Conservation (phyloP, 2,329 filamentous ascomycete genomes). For the Alternaria gaisen region DNA sequence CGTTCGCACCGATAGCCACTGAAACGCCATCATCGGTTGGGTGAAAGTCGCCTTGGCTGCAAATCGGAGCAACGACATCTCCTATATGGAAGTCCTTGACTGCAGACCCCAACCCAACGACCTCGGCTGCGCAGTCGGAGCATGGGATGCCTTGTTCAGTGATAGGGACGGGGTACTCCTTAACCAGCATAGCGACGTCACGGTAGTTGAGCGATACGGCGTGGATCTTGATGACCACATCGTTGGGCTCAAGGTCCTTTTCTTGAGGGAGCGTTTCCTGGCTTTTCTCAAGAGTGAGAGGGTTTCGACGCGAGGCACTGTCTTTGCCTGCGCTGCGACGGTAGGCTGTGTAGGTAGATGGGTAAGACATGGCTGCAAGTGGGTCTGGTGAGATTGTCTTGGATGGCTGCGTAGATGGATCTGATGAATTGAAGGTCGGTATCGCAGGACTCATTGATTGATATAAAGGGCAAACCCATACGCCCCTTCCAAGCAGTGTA, state of each 20-base stretch:
- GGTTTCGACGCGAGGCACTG: conserved; percentile 20
- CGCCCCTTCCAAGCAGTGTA: too few species aligned
- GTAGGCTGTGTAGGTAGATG: conserved; percentile 26
- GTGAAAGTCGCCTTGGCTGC: conserved; percentile 18
- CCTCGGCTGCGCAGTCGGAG: conserved; percentile 39
- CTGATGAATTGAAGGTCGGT: neutral
- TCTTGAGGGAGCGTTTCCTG: neutral
- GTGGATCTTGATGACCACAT: conserved; percentile 37
- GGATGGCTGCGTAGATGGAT: neutral
- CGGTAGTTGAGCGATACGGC: conserved; percentile 42
- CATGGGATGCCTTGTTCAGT: conserved; percentile 25
- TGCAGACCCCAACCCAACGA: conserved; percentile 28
- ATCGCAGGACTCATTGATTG: neutral
- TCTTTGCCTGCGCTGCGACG: conserved; percentile 27
- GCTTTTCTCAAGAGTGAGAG: conserved; percentile 15
- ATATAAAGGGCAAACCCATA: neutral
- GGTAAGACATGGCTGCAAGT: conserved; percentile 19
- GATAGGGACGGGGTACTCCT: conserved; percentile 22
- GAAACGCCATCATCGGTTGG: conserved; percentile 23
- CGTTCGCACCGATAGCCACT: conserved; percentile 19
- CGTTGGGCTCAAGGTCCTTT: conserved; percentile 15
- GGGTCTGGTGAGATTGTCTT: neutral
- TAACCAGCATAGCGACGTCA: conserved; percentile 36
- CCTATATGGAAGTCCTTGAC: conserved; percentile 32
- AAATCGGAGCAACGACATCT: conserved; percentile 34